phyloP scores from a whole-genome alignment of 2,329 filamentous ascomycete species.

The Neodidymelliopsis sp. region DNA sequence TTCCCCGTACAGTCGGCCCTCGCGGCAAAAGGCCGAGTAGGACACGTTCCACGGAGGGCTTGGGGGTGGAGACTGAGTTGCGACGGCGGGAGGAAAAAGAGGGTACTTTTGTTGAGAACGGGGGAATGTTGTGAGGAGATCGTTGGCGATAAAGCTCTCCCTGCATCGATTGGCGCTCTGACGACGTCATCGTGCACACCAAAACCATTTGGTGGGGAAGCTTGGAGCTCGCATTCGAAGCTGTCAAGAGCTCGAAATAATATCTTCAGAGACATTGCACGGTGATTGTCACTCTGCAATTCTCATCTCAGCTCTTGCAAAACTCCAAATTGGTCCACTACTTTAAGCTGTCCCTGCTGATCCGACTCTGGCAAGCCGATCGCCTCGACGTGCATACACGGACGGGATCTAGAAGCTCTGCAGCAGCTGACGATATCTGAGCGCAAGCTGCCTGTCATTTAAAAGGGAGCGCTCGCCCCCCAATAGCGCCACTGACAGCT shows the following conservation, averaged over 20 bases:
- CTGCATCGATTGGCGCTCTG: conserved; percentile 25
- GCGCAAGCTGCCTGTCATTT: conserved; percentile 14
- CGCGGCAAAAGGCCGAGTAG: conserved; percentile 7
- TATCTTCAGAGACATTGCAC: conserved; percentile 17
- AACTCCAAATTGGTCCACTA: too few relatives aligned
- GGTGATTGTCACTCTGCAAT: too few relatives aligned
- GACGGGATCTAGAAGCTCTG: conserved; percentile 15
- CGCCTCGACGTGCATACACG: conserved; percentile 12
- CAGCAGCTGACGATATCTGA: conserved; percentile 22
- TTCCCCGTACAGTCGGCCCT: conserved; percentile 7
- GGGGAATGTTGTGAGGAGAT: conserved; percentile 18
- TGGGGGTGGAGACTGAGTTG: conserved; percentile 26
- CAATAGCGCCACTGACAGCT: neutral
- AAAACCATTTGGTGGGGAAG: conserved; percentile 28
- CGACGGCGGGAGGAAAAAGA: conserved; percentile 32
- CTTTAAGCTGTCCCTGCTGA: too few relatives aligned
- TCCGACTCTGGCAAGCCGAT: conserved; percentile 20
- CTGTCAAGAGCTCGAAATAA: conserved; percentile 16
- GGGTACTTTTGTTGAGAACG: conserved; percentile 23
- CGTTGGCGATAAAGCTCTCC: conserved; percentile 26
- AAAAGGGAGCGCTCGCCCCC: conserved; percentile 9
- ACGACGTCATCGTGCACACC: conserved; percentile 35
- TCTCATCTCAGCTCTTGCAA: too few relatives aligned
- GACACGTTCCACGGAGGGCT: conserved; percentile 23
- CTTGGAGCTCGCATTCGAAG: conserved; percentile 20